Evolutionary conservation across 2,329 filamentous ascomycete genomes (phyloP), one percentile per base, ranked within the genome.

Genomic region (Hypoxylon rubiginosum): DNA sequence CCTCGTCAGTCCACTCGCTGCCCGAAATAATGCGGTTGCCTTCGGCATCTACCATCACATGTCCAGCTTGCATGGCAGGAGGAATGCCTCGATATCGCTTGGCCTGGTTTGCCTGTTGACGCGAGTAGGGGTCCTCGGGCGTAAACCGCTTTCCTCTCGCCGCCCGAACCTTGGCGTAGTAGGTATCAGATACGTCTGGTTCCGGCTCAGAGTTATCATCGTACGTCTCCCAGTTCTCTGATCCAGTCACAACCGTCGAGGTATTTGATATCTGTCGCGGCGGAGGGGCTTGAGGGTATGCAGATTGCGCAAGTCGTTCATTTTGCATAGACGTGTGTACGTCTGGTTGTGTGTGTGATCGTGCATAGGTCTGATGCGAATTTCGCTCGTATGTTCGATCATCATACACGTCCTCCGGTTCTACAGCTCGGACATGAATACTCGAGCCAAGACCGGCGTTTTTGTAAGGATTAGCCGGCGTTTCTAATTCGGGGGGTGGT

Each of bases 141-240:
- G 82, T 83, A 64, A 87, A 84, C 49, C 91, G 86, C 81, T 93
- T 94, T 71, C 85, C 85, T 36, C 88, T 86, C 5, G 90, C 86
- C 32, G 90, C 89, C 62, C 91, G 87, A 58, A 94, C 82, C 79
- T 92, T 93, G 69, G 92, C 91, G 75, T 93, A 93, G 79, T 97
- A 97, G 9, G 88, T 85, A 66, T 96, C 92, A 3, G 90, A 90
- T 0, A 87, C 87, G 76, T 97, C 94, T 24, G 86, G 84, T 73
- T 93, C 92, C 0, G 90, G 88, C 74, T 93, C 91, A 66, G 91
- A 93, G 70, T 86, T 89, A 77, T 97, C 93, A 72, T 96, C 94
- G 74, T 96, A 98, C 9, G 94, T 97, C 80, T 98, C 95, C 95
- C 95, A 98, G 78, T 98, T 98, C 80, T 98, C 95, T 3, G 93